Evolutionary conservation across 495 filamentous ascomycete species (phyloP), one percentile per base, ranked within the genome.

Genomic region (Zalerion maritima): DNA sequence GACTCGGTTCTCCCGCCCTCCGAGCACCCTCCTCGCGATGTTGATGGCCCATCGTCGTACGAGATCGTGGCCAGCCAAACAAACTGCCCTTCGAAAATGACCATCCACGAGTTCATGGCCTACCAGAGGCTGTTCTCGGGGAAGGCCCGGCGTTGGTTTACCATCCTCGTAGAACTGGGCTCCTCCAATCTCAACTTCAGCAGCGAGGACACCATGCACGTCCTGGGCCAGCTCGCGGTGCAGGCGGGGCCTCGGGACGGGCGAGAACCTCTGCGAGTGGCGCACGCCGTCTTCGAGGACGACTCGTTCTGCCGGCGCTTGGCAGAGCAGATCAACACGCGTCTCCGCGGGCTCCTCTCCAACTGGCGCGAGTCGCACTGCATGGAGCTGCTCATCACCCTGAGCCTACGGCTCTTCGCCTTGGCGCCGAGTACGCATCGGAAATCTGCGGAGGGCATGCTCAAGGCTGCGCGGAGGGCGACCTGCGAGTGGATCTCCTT

Each of bases 141-240:
- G 0, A 54, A 43, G 6, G 26, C 36, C 10, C 43, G 58, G 0
- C 57, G 64, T 5, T 73, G 66, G 69, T 44, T 52, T 0, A 45
- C 52, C 4, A 48, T 73, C 4, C 32, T 71, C 1, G 37, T 56
- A 1, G 69, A 74, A 37, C 47, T 74, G 21, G 61, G 53, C 0
- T 62, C 66, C 0, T 52, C 57, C 0, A 70, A 69, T 29, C 26
- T 73, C 6, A 71, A 71, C 24, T 64, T 73, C 21, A 58, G 58
- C 26, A 54, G 46, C 4, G 64, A 71, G 21, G 48, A 48, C 1
- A 62, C 55, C 6, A 50, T 42, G 18, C 29, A 37, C 2, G 26
- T 69, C 10, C 28, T 71, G 5, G 41, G 34, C 9, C 53, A 60
- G n/a, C 45, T 73, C 6, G 49, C 57, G 0, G 21, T 55, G 4